Conservation (phyloP, 2,329 filamentous ascomycete species). For the Penicillium sp. region DNA sequence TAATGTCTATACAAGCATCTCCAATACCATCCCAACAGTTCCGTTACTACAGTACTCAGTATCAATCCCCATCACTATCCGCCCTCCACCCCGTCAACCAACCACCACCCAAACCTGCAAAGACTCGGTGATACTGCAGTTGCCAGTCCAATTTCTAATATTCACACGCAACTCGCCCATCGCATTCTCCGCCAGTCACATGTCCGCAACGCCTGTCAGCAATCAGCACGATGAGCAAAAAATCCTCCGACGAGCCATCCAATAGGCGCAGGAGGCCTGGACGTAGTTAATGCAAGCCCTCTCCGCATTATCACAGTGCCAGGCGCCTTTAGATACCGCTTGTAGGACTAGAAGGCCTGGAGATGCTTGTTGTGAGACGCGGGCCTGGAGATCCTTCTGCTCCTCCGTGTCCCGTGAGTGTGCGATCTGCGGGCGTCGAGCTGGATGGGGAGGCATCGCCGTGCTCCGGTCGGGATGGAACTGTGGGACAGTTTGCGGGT, state of each 20-base stretch:
- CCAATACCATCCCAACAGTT: background rate
- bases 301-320: slow-evolving; percentile 24
- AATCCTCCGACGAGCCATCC: slow-evolving; percentile 17
- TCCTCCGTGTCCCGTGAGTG: background rate
- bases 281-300: slow-evolving; percentile 22
- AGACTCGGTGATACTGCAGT: slow-evolving; percentile 24
- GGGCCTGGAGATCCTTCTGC: background rate
- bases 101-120: slow-evolving; percentile 5
- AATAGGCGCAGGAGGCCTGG: slow-evolving; percentile 11
- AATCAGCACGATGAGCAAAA: background rate
- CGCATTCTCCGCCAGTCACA: slow-evolving; percentile 18
- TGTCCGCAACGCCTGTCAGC: slow-evolving; percentile 11
- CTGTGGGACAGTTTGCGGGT: slow-evolving; percentile 8
- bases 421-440: slow-evolving; percentile 17
- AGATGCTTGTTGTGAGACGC: background rate
- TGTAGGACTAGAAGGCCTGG: too few species aligned
- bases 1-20: background rate
- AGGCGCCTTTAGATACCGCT: background rate
- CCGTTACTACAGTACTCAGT: background rate
- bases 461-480: slow-evolving; percentile 8
- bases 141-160: slow-evolving; percentile 22
- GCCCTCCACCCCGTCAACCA: slow-evolving; percentile 4
- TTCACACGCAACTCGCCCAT: slow-evolving; percentile 10
- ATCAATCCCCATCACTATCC: background rate
- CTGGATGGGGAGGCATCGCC: slow-evolving; percentile 17